Conservation (phyloP, 371 early-diverging fungal species). For the Rhizopus delemar region DNA sequence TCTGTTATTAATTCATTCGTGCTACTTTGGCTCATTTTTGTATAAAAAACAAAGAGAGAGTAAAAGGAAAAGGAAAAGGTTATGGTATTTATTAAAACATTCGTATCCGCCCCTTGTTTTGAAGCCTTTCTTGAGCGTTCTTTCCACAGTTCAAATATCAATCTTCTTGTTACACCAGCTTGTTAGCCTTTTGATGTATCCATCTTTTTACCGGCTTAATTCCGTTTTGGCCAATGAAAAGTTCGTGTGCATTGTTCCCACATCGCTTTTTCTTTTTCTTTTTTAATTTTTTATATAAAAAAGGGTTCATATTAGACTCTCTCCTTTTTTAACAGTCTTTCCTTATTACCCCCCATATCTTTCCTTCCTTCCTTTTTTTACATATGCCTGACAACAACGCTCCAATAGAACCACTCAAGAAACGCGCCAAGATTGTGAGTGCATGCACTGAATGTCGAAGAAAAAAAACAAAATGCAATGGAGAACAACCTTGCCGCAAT, state of each 20-base stretch:
- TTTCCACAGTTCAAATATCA: neutral
- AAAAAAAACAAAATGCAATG: slow-evolving; percentile 67
- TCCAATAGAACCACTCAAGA: slow-evolving; percentile 36
- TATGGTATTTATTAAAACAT: too few species aligned
- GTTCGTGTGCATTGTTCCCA: neutral
- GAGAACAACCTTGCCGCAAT: slow-evolving; percentile 62
- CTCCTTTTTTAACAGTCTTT: too few species aligned
- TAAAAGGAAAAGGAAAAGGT: too few species aligned
- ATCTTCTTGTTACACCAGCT: neutral
- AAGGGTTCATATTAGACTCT: too few species aligned
- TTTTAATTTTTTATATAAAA: too few species aligned
- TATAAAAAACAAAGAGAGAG: too few species aligned
- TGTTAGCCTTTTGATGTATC: neutral
- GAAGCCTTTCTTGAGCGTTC: neutral
- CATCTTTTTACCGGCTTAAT: neutral
- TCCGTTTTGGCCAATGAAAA: neutral
- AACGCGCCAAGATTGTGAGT: slow-evolving; percentile 65
- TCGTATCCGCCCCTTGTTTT: neutral
- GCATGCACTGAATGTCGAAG: slow-evolving; percentile 64
- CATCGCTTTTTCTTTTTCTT: slow-evolving; percentile 2
- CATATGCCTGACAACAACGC: slow-evolving; percentile 7
- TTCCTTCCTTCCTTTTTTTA: neutral
- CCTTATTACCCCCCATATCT: neutral
- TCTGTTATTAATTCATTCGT: too few species aligned
- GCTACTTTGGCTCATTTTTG: too few species aligned